Percentiles rank a stretch among this genome's conserved stretches.
These are phyloP conservation scores for Trichosporon sp. DNA, from an alignment of 1,284 basidiomycete genomes.

Conservation along the genomic window DNA sequence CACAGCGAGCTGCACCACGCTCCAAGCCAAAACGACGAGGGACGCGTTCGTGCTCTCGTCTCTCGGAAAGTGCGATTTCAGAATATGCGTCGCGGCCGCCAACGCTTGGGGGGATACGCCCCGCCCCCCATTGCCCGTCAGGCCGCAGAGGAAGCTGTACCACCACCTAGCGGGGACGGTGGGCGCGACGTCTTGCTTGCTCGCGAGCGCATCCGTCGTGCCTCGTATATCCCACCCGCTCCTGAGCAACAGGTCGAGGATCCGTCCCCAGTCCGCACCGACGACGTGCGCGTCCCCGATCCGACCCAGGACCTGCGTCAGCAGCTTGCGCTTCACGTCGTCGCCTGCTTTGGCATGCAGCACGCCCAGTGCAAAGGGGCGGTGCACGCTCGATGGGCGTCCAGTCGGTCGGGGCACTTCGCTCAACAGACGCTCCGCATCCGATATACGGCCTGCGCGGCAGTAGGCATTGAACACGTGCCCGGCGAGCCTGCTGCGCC, in stretches of 20 bases:
- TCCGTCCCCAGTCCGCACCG: neutral
- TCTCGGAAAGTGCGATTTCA: slow-evolving; percentile 7
- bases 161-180: neutral
- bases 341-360: neutral
- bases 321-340: slow-evolving; percentile 1
- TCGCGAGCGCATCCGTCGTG: neutral
- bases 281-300: neutral
- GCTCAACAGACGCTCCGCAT: neutral
- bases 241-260: slow-evolving; percentile 25
- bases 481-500: neutral
- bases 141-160: neutral
- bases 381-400: neutral
- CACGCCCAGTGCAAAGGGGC: neutral
- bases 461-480: slow-evolving; percentile 7
- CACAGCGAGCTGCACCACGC: neutral
- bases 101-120: neutral
- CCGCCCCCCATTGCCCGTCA: neutral
- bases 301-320: slow-evolving; percentile 13
- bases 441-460: neutral
- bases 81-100: slow-evolving; percentile 20
- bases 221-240: neutral
- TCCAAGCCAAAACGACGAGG: neutral
- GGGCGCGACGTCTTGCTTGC: neutral
- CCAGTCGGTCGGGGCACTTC: neutral
- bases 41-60: neutral